A percentile compares a stretch with the other conserved stretches of the same genome.
phyloP scores from a whole-genome alignment of 108 stramenopile species.

The Bacterosira constricta region DNA sequence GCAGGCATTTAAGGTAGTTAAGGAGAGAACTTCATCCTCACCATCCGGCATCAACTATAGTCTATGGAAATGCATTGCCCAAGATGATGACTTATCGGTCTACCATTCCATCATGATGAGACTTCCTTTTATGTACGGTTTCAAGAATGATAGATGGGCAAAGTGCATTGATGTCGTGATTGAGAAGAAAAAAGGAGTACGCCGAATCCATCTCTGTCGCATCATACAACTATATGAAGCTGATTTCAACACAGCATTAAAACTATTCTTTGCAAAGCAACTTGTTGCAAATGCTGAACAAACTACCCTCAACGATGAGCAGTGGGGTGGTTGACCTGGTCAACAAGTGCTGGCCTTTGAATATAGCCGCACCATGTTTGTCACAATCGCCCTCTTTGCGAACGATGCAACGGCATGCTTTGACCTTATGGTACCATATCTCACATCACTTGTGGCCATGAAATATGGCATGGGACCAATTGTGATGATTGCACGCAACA shows the following conservation, averaged over 20 bases:
- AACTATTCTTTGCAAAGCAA: slow-evolving; percentile 4
- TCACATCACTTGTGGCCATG: background rate
- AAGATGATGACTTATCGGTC: background rate
- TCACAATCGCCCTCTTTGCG: background rate
- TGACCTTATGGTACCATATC: slow-evolving; percentile 6
- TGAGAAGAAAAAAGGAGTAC: slow-evolving; percentile 26
- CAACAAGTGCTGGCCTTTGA: slow-evolving; percentile 20
- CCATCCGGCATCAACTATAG: slow-evolving; percentile 10
- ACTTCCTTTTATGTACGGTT: slow-evolving; percentile 4
- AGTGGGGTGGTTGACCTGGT: slow-evolving; percentile 5
- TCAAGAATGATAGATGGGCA: slow-evolving; percentile 1
- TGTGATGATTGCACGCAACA: background rate
- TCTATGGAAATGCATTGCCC: slow-evolving; percentile 24
- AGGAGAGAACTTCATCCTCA: slow-evolving; percentile 10
- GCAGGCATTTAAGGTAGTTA: background rate
- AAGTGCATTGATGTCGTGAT: slow-evolving; percentile 15
- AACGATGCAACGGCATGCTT: slow-evolving; percentile 15
- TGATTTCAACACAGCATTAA: slow-evolving; percentile 31
- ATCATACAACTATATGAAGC: slow-evolving; percentile 17
- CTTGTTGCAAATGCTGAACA: slow-evolving; percentile 4
- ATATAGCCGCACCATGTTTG: background rate
- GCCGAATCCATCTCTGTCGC: slow-evolving; percentile 10
- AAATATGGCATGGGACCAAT: background rate
- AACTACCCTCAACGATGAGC: background rate
- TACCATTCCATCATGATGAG: slow-evolving; percentile 5